These are phyloP conservation scores for Monilinia vaccinii-corymbosi DNA, from an alignment of 2,329 filamentous ascomycete genomes.

Conservation along the genomic window DNA sequence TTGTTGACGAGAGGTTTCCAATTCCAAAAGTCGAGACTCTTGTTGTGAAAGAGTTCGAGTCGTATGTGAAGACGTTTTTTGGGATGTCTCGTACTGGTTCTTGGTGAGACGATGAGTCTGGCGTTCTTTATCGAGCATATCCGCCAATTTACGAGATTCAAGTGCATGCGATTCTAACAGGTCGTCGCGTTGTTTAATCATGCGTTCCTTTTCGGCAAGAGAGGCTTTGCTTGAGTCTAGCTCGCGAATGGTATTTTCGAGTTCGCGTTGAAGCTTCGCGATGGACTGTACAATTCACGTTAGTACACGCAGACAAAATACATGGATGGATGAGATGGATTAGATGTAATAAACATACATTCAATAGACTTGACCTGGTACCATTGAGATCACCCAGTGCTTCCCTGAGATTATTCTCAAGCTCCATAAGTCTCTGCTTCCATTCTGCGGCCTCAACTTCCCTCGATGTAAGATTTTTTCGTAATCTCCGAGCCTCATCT, in stretches of 20 bases:
- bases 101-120: conserved; percentile 78
- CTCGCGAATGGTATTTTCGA: conserved; percentile 75
- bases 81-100: conserved; percentile 76
- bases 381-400: conserved; percentile 82
- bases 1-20: conserved; percentile 69
- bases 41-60: conserved; percentile 78
- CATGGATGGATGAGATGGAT: not conserved
- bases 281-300: conserved; percentile 51
- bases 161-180: conserved; percentile 82
- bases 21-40: conserved; percentile 74
- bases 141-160: conserved; percentile 74
- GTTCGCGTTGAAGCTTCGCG: conserved; percentile 76
- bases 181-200: conserved; percentile 81
- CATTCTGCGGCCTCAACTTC: conserved; percentile 85
- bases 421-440: conserved; percentile 82
- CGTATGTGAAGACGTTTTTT: conserved; percentile 80
- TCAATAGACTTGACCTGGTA: conserved; percentile 75
- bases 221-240: conserved; percentile 70
- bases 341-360: conserved; percentile 40
- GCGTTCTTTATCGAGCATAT: conserved; percentile 86
- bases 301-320: conserved; percentile 8
- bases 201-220: conserved; percentile 79
- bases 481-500: conserved; percentile 74
- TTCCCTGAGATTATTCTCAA: conserved; percentile 81
- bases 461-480: conserved; percentile 71